These are phyloP conservation scores for Syncephalastrum racemosum DNA, from an alignment of 371 early-diverging fungal genomes.

Conservation along the genomic window DNA sequence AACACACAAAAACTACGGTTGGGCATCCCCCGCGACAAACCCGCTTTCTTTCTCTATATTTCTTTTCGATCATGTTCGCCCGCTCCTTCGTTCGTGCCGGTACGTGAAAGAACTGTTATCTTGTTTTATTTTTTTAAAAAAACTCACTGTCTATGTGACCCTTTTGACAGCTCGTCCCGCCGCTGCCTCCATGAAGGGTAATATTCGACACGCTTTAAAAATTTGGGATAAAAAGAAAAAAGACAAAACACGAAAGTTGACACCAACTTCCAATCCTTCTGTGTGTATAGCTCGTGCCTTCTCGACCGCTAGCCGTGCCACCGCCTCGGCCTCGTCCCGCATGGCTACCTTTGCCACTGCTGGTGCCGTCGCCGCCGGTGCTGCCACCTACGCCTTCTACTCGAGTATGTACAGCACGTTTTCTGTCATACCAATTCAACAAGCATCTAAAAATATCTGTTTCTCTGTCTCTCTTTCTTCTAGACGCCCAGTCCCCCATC, in stretches of 20 bases:
- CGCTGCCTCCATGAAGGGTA: slow-evolving; percentile 40
- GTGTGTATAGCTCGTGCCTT: slow-evolving; percentile 42
- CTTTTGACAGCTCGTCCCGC: slow-evolving; percentile 40
- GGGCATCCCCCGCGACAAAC: too few relatives aligned
- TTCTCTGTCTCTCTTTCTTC: neutral
- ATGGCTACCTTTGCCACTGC: slow-evolving; percentile 45
- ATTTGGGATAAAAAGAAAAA: neutral
- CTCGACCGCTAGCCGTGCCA: slow-evolving; percentile 47
- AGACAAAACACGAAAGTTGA: neutral
- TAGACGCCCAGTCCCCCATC: slow-evolving; percentile 31
- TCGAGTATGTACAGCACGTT: slow-evolving; percentile 27
- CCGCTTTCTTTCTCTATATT: slow-evolving; percentile 12
- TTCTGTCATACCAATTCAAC: slow-evolving; percentile 6
- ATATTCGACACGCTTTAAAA: neutral
- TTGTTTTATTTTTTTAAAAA: too few relatives aligned
- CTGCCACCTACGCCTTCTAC: slow-evolving; percentile 47
- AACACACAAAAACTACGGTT: too few relatives aligned
- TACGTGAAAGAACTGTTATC: slow-evolving; percentile 17
- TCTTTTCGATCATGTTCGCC: slow-evolving; percentile 34
- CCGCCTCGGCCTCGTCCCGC: slow-evolving; percentile 36
- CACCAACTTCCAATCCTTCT: neutral
- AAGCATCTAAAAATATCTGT: neutral
- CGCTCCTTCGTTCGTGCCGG: slow-evolving; percentile 45
- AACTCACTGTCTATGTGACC: too few relatives aligned
- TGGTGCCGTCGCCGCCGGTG: slow-evolving; percentile 50